phyloP scores from a whole-genome alignment of 495 filamentous ascomycete genomes.

The Aspergillus ostianus region DNA sequence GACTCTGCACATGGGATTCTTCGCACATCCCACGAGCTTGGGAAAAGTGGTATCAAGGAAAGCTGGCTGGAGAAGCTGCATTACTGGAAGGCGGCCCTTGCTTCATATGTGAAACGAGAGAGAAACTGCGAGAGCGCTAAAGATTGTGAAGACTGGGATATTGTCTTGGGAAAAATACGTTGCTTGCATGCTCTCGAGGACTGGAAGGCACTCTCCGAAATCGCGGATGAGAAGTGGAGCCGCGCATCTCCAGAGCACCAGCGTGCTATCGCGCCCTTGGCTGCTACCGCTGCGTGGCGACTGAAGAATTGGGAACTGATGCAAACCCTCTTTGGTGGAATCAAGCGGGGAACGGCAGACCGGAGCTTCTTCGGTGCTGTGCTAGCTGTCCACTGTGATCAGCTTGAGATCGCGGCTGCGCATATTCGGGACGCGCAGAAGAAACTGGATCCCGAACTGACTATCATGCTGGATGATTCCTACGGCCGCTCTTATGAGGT shows the following conservation, averaged over 20 bases:
- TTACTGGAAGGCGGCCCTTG: constrained; percentile 94
- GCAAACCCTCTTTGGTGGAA: constrained; percentile 90
- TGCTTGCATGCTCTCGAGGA: constrained; percentile 96
- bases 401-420: constrained; percentile 78
- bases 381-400: constrained; percentile 87
- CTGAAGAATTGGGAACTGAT: constrained; percentile 94
- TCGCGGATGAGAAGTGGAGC: constrained; percentile 91
- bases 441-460: constrained; percentile 90
- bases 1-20: constrained; percentile 97
- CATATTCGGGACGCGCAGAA: constrained; percentile 91
- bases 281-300: constrained; percentile 95
- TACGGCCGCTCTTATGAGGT: constrained; percentile 96
- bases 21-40: constrained; percentile 88
- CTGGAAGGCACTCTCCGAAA: constrained; percentile 84
- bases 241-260: constrained; percentile 81
- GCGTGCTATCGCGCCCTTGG: constrained; percentile 83
- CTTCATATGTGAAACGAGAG: constrained; percentile 81
- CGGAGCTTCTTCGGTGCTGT: constrained; percentile 97
- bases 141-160: constrained; percentile 75
- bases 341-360: constrained; percentile 90
- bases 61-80: constrained; percentile 98
- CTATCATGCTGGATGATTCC: constrained; percentile 89
- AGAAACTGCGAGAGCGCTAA: constrained; percentile 28
- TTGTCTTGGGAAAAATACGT: constrained; percentile 99
- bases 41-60: constrained; percentile 89